phyloP scores from a whole-genome alignment of 768 basidiomycete genomes.

The Boletus fagicola region DNA sequence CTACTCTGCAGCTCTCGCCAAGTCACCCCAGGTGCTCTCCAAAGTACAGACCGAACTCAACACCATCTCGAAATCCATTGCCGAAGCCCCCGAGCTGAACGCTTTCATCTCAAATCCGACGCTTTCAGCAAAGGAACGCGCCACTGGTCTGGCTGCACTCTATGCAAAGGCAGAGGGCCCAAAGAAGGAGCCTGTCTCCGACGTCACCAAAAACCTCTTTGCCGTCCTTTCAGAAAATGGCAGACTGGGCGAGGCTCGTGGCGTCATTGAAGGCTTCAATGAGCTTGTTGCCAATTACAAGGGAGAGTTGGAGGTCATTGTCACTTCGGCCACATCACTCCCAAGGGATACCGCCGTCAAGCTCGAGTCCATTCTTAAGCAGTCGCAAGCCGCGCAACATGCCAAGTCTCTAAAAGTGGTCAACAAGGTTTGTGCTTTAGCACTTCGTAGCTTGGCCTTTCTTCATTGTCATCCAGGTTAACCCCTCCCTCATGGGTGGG shows the following conservation, averaged over 20 bases:
- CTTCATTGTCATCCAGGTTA: constrained; percentile 56
- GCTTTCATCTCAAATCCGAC: constrained; percentile 89
- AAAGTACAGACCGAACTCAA: constrained; percentile 85
- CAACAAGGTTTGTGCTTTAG: constrained; percentile 69
- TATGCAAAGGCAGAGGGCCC: constrained; percentile 64
- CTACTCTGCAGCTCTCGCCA: constrained; percentile 77
- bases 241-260: constrained; percentile 76
- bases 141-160: constrained; percentile 62
- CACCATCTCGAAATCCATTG: constrained; percentile 66
- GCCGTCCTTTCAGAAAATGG: constrained; percentile 90
- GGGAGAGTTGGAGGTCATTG: constrained; percentile 89
- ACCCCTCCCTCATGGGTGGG: constrained; percentile 89
- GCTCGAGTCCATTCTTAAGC: constrained; percentile 84
- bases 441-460: background rate
- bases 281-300: constrained; percentile 84
- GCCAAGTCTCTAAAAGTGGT: constrained; percentile 86
- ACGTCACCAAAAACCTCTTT: constrained; percentile 91
- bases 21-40: constrained; percentile 78
- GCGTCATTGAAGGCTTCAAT: constrained; percentile 89
- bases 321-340: constrained; percentile 85
- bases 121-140: constrained; percentile 75
- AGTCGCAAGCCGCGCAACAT: constrained; percentile 78
- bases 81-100: constrained; percentile 59
- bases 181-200: constrained; percentile 77
- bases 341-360: constrained; percentile 71